phyloP scores from a whole-genome alignment of 2,329 filamentous ascomycete species.

The Thelonectria rubi region DNA sequence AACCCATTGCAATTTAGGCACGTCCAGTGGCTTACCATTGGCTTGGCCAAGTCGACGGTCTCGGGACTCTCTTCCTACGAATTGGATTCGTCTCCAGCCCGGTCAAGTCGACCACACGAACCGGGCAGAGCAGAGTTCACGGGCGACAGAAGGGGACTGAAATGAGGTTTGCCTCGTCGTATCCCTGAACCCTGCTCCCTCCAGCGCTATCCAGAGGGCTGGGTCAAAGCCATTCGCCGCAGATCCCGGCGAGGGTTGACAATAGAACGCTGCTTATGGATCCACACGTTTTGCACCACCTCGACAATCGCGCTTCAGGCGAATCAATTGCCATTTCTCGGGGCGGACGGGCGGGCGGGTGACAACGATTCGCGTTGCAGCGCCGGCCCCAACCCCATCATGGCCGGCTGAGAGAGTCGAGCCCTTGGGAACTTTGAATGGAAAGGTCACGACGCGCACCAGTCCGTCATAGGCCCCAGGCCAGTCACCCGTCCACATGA shows the following conservation, averaged over 20 bases:
- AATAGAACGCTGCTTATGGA: slow-evolving; percentile 17
- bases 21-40: background rate
- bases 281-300: slow-evolving; percentile 22
- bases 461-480: slow-evolving; percentile 4
- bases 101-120: slow-evolving; percentile 23
- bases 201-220: slow-evolving; percentile 39
- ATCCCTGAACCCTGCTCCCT: slow-evolving; percentile 38
- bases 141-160: slow-evolving; percentile 21
- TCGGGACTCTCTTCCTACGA: slow-evolving; percentile 11
- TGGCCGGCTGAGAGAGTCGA: slow-evolving; percentile 5
- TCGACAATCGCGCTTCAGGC: slow-evolving; percentile 24
- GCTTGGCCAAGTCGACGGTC: slow-evolving; percentile 21
- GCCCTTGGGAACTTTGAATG: slow-evolving; percentile 1
- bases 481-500: background rate
- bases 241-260: slow-evolving; percentile 27
- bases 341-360: slow-evolving; percentile 14
- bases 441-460: slow-evolving; percentile 20
- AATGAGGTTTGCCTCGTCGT: slow-evolving; percentile 34
- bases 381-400: slow-evolving; percentile 10
- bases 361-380: slow-evolving; percentile 20
- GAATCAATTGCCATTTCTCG: slow-evolving; percentile 22
- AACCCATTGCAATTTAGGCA: background rate
- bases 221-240: slow-evolving; percentile 33
- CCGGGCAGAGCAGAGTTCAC: background rate
- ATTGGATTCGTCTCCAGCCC: slow-evolving; percentile 1